phyloP scores from a whole-genome alignment of 2,329 filamentous ascomycete species.

The Colletotrichum agaves region DNA sequence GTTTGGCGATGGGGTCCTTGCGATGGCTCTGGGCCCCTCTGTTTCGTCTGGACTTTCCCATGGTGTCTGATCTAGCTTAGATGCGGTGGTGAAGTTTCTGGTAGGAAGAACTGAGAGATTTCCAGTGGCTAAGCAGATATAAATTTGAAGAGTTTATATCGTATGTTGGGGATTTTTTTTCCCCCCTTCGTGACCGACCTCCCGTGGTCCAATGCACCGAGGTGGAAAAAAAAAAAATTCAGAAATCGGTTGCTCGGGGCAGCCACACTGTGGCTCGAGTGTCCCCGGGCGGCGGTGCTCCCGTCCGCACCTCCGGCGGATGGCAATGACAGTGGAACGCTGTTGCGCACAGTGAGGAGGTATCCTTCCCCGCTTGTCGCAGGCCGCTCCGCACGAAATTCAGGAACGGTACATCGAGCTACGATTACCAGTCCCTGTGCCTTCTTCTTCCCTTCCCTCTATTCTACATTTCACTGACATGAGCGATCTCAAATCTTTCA shows the following conservation, averaged over 20 bases:
- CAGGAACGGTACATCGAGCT: constrained; percentile 16
- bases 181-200: constrained; percentile 19
- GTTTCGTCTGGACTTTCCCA: constrained; percentile 70
- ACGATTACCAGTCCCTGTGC: background rate
- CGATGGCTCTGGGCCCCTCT: constrained; percentile 60
- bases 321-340: background rate
- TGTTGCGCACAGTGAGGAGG: background rate
- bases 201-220: background rate
- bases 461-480: constrained; percentile 4
- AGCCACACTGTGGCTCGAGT: constrained; percentile 35
- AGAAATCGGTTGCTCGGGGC: constrained; percentile 27
- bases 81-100: background rate
- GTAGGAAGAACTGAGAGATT: background rate
- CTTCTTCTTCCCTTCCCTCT: background rate
- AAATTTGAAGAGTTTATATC: background rate
- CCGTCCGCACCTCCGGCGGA: background rate
- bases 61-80: constrained; percentile 44
- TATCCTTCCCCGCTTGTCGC: constrained; percentile 11
- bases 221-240: constrained; percentile 21
- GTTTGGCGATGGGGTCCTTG: constrained; percentile 66
- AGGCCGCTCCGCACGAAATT: constrained; percentile 11
- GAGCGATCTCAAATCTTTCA: background rate
- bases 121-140: background rate
- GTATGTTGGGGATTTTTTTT: background rate
- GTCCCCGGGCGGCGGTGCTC: background rate